These are phyloP conservation scores for Suhomyces atakaporum DNA, from an alignment of 1,139 yeast species.

Conservation along the genomic window DNA sequence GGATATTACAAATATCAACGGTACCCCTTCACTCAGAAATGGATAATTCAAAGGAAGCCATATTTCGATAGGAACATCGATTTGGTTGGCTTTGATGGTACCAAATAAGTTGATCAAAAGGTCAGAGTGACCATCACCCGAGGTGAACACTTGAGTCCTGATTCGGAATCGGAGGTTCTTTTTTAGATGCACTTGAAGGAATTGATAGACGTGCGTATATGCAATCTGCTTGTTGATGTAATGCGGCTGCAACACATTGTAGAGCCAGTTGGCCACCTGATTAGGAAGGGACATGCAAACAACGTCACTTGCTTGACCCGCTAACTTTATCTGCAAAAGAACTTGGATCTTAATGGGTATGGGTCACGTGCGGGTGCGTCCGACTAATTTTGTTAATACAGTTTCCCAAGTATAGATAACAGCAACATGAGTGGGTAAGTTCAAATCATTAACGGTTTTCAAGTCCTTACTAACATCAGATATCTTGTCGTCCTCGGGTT, in stretches of 20 bases:
- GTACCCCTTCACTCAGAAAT: constrained; percentile 39
- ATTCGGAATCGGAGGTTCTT: constrained; percentile 50
- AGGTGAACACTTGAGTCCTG: constrained; percentile 70
- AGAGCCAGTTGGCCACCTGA: constrained; percentile 46
- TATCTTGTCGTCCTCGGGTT: constrained; percentile 74
- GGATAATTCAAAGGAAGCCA: constrained; percentile 84
- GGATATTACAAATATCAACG: constrained; percentile 62
- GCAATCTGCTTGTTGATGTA: constrained; percentile 53
- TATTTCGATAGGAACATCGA: constrained; percentile 61
- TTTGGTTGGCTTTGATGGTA: constrained; percentile 37
- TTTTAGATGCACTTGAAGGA: constrained; percentile 50
- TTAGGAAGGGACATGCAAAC: constrained; percentile 29
- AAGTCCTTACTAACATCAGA: constrained; percentile 40
- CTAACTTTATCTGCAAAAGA: too few relatives aligned
- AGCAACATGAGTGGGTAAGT: constrained; percentile 31
- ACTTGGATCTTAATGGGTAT: not conserved
- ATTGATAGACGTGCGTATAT: constrained; percentile 62
- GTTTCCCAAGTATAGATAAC: not conserved
- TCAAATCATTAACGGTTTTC: too few relatives aligned
- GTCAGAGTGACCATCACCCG: constrained; percentile 55
- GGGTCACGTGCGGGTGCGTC: constrained; percentile 2
- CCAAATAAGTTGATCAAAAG: constrained; percentile 70
- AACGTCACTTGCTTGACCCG: too few relatives aligned
- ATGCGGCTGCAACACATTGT: constrained; percentile 49
- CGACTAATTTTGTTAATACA: not conserved